Evolutionary conservation across 768 basidiomycete species (phyloP).

Genomic region (Leccinum rimulosum): DNA sequence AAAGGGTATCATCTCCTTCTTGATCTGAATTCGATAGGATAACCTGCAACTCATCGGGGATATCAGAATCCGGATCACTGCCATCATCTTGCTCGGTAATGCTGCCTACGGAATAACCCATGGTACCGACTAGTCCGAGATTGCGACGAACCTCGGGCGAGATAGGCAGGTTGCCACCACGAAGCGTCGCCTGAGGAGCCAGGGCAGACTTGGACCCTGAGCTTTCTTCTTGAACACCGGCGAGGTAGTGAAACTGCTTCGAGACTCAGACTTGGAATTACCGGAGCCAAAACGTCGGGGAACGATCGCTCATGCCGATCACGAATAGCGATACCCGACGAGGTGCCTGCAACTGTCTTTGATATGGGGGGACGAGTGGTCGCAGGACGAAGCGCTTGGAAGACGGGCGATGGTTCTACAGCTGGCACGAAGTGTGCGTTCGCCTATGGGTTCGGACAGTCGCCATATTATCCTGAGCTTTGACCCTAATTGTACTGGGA

Average conservation of each 20-base stretch:
- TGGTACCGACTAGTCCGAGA: constrained; percentile 65
- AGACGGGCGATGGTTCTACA: constrained; percentile 53
- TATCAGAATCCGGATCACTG: constrained; percentile 72
- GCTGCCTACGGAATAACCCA: constrained; percentile 58
- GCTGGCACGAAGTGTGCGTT: constrained; percentile 55
- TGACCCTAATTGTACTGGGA: constrained; percentile 16
- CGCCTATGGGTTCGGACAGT: constrained; percentile 43
- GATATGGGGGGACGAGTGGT: constrained; percentile 26
- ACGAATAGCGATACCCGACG: constrained; percentile 29
- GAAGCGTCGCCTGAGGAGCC: constrained; percentile 11
- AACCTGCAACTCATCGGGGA: constrained; percentile 72
- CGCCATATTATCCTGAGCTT: constrained; percentile 28
- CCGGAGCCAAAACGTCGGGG: constrained; percentile 38
- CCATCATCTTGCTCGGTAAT: constrained; percentile 47
- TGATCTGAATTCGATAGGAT: constrained; percentile 49
- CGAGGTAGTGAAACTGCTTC: constrained; percentile 20
- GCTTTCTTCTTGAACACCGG: constrained; percentile 36
- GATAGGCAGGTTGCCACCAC: constrained; percentile 36
- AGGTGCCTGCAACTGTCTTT: constrained; percentile 23
- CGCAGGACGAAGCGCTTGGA: constrained; percentile 57
- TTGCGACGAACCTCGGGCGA: constrained; percentile 50
- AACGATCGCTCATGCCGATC: constrained; percentile 14
- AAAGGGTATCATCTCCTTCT: constrained; percentile 42
- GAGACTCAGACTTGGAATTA: constrained; percentile 31
- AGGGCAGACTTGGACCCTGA: constrained; percentile 24